Percentiles rank a stretch among this genome's conserved stretches.
These are phyloP conservation scores for Mycena floridula DNA, from an alignment of 768 basidiomycete species.

Conservation along the genomic window DNA sequence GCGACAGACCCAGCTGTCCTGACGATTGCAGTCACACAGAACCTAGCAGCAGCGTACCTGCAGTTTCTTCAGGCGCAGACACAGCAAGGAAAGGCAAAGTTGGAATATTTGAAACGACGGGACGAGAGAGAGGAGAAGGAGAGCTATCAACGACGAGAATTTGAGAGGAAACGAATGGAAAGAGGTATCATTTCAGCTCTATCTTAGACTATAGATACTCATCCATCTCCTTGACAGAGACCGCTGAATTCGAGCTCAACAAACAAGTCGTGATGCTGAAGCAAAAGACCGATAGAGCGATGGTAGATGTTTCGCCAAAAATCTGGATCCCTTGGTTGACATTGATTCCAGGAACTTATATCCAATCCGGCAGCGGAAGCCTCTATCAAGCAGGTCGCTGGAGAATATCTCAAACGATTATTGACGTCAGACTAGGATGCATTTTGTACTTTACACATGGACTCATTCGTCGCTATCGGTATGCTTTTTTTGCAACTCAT, in stretches of 20 bases:
- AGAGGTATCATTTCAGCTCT: no score
- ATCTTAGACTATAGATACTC: no score
- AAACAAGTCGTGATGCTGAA: constrained; percentile 46
- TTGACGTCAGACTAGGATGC: constrained; percentile 42
- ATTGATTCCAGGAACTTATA: constrained; percentile 41
- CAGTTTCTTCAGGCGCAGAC: constrained; percentile 62
- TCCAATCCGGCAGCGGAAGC: constrained; percentile 51
- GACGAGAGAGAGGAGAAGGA: constrained; percentile 70
- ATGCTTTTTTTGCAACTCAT: no score
- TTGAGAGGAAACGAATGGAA: constrained; percentile 48
- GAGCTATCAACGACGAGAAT: constrained; percentile 40
- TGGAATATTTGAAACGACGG: constrained; percentile 59
- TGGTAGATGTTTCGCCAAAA: no score
- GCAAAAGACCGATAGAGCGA: constrained; percentile 61
- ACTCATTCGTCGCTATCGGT: no score
- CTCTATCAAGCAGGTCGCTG: constrained; percentile 58
- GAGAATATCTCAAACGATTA: constrained; percentile 67
- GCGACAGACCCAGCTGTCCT: constrained; percentile 33
- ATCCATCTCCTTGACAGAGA: no score
- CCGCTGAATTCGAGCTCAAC: constrained; percentile 46
- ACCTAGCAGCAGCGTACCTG: constrained; percentile 48
- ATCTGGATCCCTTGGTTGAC: no score
- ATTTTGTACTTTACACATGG: no score
- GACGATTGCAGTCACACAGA: constrained; percentile 49
- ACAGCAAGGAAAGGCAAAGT: constrained; percentile 63